phyloP scores from a whole-genome alignment of 2,329 filamentous ascomycete species.

The Alternaria brassicicola region DNA sequence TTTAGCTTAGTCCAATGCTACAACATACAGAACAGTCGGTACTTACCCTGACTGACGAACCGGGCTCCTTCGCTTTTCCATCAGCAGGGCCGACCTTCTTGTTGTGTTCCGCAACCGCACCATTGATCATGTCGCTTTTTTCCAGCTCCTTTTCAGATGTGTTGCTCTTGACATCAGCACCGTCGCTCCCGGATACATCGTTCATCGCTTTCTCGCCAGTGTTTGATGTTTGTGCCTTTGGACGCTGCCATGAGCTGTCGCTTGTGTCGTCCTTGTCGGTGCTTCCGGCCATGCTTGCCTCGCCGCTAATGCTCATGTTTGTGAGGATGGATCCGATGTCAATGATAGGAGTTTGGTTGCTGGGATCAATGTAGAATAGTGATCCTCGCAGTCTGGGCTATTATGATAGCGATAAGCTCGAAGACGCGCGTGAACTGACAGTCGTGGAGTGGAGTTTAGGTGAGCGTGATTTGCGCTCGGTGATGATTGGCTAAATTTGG shows the following conservation, averaged over 20 bases:
- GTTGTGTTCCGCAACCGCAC: background rate
- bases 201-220: background rate
- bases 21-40: background rate
- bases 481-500: slow-evolving; percentile 1
- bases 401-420: background rate
- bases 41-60: background rate
- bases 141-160: background rate
- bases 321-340: background rate
- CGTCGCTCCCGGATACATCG: background rate
- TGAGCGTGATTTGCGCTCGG: background rate
- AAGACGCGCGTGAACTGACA: background rate
- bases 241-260: background rate
- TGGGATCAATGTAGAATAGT: background rate
- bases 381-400: background rate
- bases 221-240: background rate
- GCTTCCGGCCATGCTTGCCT: background rate
- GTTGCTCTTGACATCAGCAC: background rate
- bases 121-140: background rate
- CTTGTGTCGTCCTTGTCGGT: background rate
- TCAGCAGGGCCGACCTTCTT: background rate
- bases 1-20: background rate
- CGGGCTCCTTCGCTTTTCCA: background rate
- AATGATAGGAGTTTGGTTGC: background rate
- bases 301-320: background rate
- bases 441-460: background rate